A percentile compares a stretch with the other conserved stretches of the same genome.
phyloP scores from a whole-genome alignment of 2,329 filamentous ascomycete species.

The Nothophaeocryptopus gaeumannii region DNA sequence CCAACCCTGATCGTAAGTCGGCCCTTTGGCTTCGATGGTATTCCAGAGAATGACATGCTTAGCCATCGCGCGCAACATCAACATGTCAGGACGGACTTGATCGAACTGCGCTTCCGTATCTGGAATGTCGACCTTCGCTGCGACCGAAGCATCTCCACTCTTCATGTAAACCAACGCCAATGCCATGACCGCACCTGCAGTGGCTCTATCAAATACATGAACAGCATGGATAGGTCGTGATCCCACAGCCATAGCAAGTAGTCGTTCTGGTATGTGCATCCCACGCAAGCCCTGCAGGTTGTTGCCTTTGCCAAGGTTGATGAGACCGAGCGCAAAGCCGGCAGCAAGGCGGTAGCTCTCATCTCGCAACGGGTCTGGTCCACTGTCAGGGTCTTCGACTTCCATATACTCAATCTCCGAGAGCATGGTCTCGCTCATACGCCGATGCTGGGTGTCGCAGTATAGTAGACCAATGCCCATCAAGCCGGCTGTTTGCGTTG shows the following conservation, averaged over 20 bases:
- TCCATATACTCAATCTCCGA: slow-evolving; percentile 92
- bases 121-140: slow-evolving; percentile 88
- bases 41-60: slow-evolving; percentile 94
- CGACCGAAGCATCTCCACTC: slow-evolving; percentile 80
- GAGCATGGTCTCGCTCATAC: slow-evolving; percentile 99
- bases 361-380: slow-evolving; percentile 77
- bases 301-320: slow-evolving; percentile 88
- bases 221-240: slow-evolving; percentile 89
- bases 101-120: slow-evolving; percentile 89
- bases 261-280: slow-evolving; percentile 85
- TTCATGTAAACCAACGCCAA: slow-evolving; percentile 96
- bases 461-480: slow-evolving; percentile 97
- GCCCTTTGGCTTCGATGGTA: slow-evolving; percentile 57
- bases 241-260: slow-evolving; percentile 80
- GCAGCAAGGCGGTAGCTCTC: slow-evolving; percentile 96
- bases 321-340: slow-evolving; percentile 87
- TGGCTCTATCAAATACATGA: slow-evolving; percentile 88
- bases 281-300: slow-evolving; percentile 87
- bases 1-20: slow-evolving; percentile 52
- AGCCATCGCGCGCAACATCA: slow-evolving; percentile 83
- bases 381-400: slow-evolving; percentile 64
- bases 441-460: slow-evolving; percentile 89
- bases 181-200: slow-evolving; percentile 87
- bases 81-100: slow-evolving; percentile 88
- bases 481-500: slow-evolving; percentile 92